Evolutionary conservation across 2,329 filamentous ascomycete genomes (phyloP), one percentile per base, ranked within the genome.

Genomic region (Cladophialophora yegresii): DNA sequence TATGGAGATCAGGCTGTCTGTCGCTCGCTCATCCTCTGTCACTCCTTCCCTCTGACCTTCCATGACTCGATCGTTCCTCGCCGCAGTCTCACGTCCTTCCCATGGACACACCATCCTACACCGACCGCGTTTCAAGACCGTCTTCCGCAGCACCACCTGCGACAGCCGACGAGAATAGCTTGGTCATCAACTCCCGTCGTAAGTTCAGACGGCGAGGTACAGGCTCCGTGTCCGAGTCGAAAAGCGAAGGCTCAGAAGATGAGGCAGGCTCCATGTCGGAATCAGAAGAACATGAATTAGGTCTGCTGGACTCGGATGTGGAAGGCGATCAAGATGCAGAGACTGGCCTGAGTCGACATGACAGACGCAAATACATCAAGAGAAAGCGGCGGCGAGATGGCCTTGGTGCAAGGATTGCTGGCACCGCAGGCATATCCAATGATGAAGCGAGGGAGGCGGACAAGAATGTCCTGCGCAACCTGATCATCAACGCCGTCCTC

Each of bases 301-400:
- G 83, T 71, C 77, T 82, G 67, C 78, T 86, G 69, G 83, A 86
- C 60, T 87, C 87, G 30, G 89, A 91, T 70, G 88, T 92, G 68
- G 89, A 91, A 69, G 88, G 91, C 69, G 90, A 89, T 54, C 90
- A 93, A 71, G 93, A 97, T 74, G 93, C 96, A 78, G 93, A 97
- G 82, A 91, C 90, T 1, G 93, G 92, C 0, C 81, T 97, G 70
- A 96, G 91, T 43, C 83, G 84, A 66, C 85, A 87, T 72, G 90
- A 93, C 72, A 85, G 86, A 75, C 83, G 85, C 69, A 86, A 88
- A 74, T 87, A 88, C 71, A 85, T 86, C 73, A 83, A 83, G 72
- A 85, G 86, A 77, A 86, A 86, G 77, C 83, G 84, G 76, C 83
- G 86, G 73, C 89, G 90, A 73, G 88, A 86, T 12, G 80, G 84